phyloP scores from a whole-genome alignment of 2,329 filamentous ascomycete genomes.

The Xylariaceae sp. region DNA sequence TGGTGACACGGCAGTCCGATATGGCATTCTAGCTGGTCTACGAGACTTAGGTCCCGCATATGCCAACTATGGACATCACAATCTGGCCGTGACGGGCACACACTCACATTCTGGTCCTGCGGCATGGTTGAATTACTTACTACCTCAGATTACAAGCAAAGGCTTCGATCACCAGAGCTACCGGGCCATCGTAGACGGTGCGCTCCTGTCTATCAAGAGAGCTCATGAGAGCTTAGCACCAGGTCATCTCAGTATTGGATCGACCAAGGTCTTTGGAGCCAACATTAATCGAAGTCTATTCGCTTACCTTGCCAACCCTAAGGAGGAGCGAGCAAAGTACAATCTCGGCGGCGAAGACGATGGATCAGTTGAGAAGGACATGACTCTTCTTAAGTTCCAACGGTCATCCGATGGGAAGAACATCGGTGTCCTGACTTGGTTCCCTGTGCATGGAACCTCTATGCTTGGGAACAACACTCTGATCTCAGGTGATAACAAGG shows the following conservation, averaged over 20 bases:
- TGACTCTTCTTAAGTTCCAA: conserved; percentile 76
- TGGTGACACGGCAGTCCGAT: conserved; percentile 81
- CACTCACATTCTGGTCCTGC: conserved; percentile 90
- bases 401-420: conserved; percentile 69
- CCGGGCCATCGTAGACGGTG: conserved; percentile 80
- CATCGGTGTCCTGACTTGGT: conserved; percentile 82
- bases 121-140: conserved; percentile 89
- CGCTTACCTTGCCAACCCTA: conserved; percentile 82
- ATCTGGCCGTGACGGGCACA: conserved; percentile 85
- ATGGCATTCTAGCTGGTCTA: conserved; percentile 78
- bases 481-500: conserved; percentile 93
- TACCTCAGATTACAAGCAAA: conserved; percentile 83
- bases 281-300: conserved; percentile 88
- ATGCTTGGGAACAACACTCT: conserved; percentile 88
- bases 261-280: conserved; percentile 63
- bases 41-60: conserved; percentile 65
- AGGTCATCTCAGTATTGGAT: conserved; percentile 48
- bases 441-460: conserved; percentile 86
- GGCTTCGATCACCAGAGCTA: conserved; percentile 87
- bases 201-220: conserved; percentile 71
- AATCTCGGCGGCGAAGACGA: conserved; percentile 46
- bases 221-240: conserved; percentile 67
- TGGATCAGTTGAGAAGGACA: conserved; percentile 59
- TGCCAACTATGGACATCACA: conserved; percentile 68
- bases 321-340: conserved; percentile 67